Conservation (phyloP, 1,284 basidiomycete genomes). For the Retiboletus fuscus region DNA sequence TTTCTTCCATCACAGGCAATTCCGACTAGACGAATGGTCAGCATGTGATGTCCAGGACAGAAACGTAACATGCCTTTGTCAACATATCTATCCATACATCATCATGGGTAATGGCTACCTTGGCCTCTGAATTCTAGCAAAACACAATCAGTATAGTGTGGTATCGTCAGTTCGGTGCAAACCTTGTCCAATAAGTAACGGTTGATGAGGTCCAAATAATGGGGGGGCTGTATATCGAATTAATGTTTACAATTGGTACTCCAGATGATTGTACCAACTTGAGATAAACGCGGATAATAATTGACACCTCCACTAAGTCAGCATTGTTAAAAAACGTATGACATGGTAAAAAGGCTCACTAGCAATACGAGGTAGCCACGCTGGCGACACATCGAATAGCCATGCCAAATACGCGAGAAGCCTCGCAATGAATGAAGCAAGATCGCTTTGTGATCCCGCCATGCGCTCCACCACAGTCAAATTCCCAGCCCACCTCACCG, state of each 20-base stretch:
- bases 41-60: no score
- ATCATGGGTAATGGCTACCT: slow-evolving; percentile 23
- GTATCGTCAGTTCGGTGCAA: not conserved
- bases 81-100: slow-evolving; percentile 14
- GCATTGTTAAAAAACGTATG: not conserved
- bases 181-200: slow-evolving; percentile 25
- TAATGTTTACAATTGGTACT: not conserved
- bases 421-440: not conserved
- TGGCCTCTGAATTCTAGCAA: not conserved
- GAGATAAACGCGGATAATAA: not conserved
- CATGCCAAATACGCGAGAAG: not conserved
- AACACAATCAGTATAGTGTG: no score
- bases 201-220: slow-evolving; percentile 24
- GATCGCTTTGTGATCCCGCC: not conserved
- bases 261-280: not conserved
- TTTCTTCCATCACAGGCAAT: not conserved
- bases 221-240: slow-evolving; percentile 21
- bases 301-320: not conserved
- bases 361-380: not conserved
- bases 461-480: not conserved
- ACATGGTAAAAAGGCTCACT: not conserved
- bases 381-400: not conserved
- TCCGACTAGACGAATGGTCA: not conserved
- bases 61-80: not conserved
- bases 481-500: not conserved